A percentile compares a stretch with the other conserved stretches of the same genome.
phyloP scores from a whole-genome alignment of 129 eudicot genomes.

The Erigeron canadensis region DNA sequence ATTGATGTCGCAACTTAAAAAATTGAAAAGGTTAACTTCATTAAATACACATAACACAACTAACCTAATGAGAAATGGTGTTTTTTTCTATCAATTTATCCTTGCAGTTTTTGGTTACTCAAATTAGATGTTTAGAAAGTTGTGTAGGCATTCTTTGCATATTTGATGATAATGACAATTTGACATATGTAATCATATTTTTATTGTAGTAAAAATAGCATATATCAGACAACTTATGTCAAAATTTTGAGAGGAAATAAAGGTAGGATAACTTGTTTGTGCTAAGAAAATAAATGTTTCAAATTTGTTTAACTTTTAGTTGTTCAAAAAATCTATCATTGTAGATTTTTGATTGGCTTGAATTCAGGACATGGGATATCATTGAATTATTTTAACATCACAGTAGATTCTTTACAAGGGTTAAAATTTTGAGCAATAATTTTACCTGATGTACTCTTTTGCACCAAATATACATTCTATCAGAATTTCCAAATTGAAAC shows the following conservation, averaged over 20 bases:
- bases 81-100: too few relatives aligned
- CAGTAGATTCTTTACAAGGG: too few relatives aligned
- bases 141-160: too few relatives aligned
- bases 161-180: too few relatives aligned
- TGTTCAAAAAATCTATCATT: background rate
- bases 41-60: too few relatives aligned
- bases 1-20: too few relatives aligned
- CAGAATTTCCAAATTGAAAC: background rate
- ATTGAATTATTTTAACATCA: background rate
- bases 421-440: background rate
- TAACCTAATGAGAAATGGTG: too few relatives aligned
- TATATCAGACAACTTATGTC: background rate
- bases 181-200: too few relatives aligned
- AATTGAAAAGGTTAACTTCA: too few relatives aligned
- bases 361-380: background rate
- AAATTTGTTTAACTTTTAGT: background rate
- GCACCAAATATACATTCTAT: slow-evolving; percentile 1
- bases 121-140: too few relatives aligned
- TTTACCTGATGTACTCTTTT: background rate
- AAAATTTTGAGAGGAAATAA: background rate
- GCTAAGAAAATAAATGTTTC: background rate
- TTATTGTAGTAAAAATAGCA: background rate
- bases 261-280: background rate
- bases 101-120: too few relatives aligned
- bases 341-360: background rate